Percentiles rank a stretch among this genome's conserved stretches.
Conservation (phyloP, 257 asterid species). For the Perilla frutescens region DNA sequence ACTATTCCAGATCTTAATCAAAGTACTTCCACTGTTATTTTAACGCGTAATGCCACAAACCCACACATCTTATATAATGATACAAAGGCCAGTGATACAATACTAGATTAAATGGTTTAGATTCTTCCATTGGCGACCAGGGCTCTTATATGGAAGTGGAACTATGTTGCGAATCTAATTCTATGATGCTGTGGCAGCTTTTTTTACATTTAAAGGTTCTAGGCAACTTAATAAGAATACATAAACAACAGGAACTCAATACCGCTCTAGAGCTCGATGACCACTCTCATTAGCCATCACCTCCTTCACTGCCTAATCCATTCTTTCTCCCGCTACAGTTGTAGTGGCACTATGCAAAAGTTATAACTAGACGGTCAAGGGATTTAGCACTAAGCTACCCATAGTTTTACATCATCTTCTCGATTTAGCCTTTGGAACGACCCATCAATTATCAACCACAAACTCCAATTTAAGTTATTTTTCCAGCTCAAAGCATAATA, state of each 20-base stretch:
- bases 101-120: background rate
- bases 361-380: constrained; percentile 1
- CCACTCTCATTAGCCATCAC: constrained; percentile 13
- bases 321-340: background rate
- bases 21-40: background rate
- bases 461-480: background rate
- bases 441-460: background rate
- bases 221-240: background rate
- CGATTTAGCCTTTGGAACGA: background rate
- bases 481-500: background rate
- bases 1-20: background rate
- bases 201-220: background rate
- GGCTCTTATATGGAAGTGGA: background rate
- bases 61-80: background rate
- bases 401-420: constrained; percentile 17
- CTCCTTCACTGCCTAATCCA: background rate
- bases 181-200: background rate
- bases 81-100: background rate
- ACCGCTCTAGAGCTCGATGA: background rate
- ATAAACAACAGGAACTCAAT: background rate
- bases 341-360: background rate
- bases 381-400: constrained; percentile 16
- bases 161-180: background rate
- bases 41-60: background rate
- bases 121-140: background rate